These are phyloP conservation scores for Gracilaria vermiculophylla DNA, from an alignment of 23 red algal species.

Conservation along the genomic window DNA sequence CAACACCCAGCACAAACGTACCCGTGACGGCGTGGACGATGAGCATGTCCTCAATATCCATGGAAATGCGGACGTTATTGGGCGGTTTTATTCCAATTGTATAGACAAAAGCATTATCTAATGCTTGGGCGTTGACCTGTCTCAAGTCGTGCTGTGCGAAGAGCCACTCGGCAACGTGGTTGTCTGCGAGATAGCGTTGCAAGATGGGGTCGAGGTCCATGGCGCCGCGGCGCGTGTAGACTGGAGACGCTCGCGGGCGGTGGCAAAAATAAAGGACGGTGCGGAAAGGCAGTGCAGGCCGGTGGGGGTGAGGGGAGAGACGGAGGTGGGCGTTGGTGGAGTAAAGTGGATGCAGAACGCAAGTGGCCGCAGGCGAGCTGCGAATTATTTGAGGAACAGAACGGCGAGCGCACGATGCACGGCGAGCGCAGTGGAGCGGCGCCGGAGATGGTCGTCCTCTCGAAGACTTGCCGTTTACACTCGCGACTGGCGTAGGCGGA, in stretches of 20 bases:
- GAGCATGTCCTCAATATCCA: slow-evolving; percentile 63
- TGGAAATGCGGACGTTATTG: background rate
- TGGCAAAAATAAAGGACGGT: too few species aligned
- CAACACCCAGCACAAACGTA: slow-evolving; percentile 47
- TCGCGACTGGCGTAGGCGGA: too few species aligned
- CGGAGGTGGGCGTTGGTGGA: too few species aligned
- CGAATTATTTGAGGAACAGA: too few species aligned
- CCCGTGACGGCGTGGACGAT: slow-evolving; percentile 31
- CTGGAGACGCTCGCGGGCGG: too few species aligned
- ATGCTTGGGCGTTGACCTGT: slow-evolving; percentile 12
- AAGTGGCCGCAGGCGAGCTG: too few species aligned
- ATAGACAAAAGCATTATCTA: slow-evolving; percentile 37
- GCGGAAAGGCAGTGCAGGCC: background rate
- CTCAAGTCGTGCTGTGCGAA: slow-evolving; percentile 19
- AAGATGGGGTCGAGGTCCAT: slow-evolving; percentile 44
- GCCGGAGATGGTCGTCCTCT: too few species aligned
- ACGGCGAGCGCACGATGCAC: too few species aligned
- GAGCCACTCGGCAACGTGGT: slow-evolving; percentile 45
- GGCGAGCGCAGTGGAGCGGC: too few species aligned
- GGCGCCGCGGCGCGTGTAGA: background rate
- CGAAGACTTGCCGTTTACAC: too few species aligned
- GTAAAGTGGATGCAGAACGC: too few species aligned
- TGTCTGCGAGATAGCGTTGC: slow-evolving; percentile 16
- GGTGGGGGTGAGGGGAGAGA: too few species aligned
- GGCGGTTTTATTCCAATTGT: slow-evolving; percentile 17